Base-by-base conservation (phyloP, 495 filamentous ascomycete species). In the Elaphomyces granulatus region DNA sequence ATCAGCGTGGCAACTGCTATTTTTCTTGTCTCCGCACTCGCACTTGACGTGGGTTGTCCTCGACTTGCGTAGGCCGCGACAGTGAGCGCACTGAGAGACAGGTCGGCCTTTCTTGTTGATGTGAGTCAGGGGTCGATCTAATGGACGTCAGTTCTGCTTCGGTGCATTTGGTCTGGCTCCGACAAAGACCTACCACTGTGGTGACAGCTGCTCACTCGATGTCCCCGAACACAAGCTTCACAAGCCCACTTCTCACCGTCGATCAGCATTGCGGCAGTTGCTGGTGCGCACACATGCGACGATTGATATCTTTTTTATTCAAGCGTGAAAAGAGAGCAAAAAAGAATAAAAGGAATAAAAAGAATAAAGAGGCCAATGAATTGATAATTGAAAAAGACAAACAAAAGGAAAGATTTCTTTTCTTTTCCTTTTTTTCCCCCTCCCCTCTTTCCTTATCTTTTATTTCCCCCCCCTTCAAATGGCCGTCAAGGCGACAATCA, bases 21-120 rank as follows among this genome's bases (percentile, higher is more conserved):
- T 68, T 50, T 68, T 68, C 75, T 88, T 93, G 60, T 90, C 87
- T 58, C 86, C 87, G 64, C 90, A 99, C 59, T 95, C 88, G 70
- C 90, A 99, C 65, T 87, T 88, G 50, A 87, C 76, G 64, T 99
- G 90, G 44, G 87, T 81, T 46, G 90, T 80, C 46, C 92, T 84
- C 59, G 87, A 90, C 72, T 96, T 96, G 74, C 90, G 87, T 68
- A 93, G 82, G 48, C 80, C 75, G 62, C 90, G 87, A 63, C 90
- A 99, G 67, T 96, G 90, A 52, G 83, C 72, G 61, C 90, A 99
- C 81, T 99, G 90, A 60, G 88, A 93, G 52, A 96, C 88, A 49
- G 90, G 90, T 50, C 90, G 82, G 60, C 90, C 90, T 63, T 99
- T 96, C 64, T 94, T 94, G 67, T 90, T 90, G 71, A 96, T 94